Evolutionary conservation across 495 filamentous ascomycete genomes (phyloP).

Genomic region (Annulohypoxylon maeteangense): DNA sequence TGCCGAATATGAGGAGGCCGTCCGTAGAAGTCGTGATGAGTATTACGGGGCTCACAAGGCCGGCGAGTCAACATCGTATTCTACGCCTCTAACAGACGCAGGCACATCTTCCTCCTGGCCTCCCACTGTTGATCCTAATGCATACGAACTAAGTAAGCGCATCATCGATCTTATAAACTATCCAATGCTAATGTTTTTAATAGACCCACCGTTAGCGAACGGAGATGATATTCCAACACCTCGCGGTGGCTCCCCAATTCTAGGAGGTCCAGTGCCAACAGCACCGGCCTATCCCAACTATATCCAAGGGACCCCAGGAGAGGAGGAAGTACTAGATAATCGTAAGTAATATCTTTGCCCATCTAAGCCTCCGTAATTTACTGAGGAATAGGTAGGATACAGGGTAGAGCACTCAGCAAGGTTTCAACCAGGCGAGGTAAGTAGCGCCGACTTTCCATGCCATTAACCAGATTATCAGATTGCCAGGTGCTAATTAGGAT

Average conservation of each 20-base stretch:
- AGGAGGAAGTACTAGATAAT: constrained; percentile 38
- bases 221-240: constrained; percentile 38
- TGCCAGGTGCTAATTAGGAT: constrained; percentile 12
- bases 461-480: neutral
- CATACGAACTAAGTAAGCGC: constrained; percentile 37
- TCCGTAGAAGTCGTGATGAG: constrained; percentile 34
- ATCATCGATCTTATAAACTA: neutral
- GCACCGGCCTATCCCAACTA: constrained; percentile 30
- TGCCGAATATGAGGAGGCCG: constrained; percentile 35
- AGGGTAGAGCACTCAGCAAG: constrained; percentile 53
- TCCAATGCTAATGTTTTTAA: constrained; percentile 16
- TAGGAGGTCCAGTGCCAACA: constrained; percentile 7
- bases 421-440: constrained; percentile 57
- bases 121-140: constrained; percentile 31
- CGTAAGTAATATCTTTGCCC: constrained; percentile 26
- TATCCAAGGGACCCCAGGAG: constrained; percentile 45
- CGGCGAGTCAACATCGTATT: constrained; percentile 37
- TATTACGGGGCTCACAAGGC: constrained; percentile 25
- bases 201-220: constrained; percentile 21
- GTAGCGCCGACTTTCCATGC: neutral
- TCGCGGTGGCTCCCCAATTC: constrained; percentile 33
- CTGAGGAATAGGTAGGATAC: constrained; percentile 48
- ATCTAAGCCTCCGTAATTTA: constrained; percentile 7
- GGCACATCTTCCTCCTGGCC: constrained; percentile 33
- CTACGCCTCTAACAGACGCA: constrained; percentile 23